phyloP scores from a whole-genome alignment of 2,329 filamentous ascomycete species.

The Xylariaceae sp. region DNA sequence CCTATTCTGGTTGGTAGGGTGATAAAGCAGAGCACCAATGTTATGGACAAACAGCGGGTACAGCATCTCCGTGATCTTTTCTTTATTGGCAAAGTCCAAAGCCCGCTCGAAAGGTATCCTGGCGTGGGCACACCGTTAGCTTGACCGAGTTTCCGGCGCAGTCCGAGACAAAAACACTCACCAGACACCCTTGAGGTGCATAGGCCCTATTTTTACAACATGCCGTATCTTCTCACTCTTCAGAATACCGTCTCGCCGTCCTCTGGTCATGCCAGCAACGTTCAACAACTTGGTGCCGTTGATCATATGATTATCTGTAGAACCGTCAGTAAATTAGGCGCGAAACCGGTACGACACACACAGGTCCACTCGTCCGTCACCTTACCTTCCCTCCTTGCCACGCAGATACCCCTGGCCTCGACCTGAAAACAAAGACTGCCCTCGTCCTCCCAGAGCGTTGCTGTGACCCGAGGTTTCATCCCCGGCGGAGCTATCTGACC shows the following conservation, averaged over 20 bases:
- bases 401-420: constrained; percentile 91
- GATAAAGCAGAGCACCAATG: constrained; percentile 88
- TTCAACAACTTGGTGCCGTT: constrained; percentile 97
- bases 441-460: constrained; percentile 97
- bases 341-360: not conserved
- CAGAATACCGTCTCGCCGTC: constrained; percentile 87
- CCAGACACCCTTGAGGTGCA: constrained; percentile 98
- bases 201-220: constrained; percentile 97
- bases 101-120: constrained; percentile 98
- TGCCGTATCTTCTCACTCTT: constrained; percentile 97
- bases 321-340: constrained; percentile 16
- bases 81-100: constrained; percentile 98
- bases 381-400: constrained; percentile 83
- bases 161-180: constrained; percentile 32
- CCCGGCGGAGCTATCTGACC: constrained; percentile 88
- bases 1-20: constrained; percentile 79
- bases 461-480: constrained; percentile 94
- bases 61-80: constrained; percentile 93
- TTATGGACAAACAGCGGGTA: constrained; percentile 98
- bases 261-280: constrained; percentile 95
- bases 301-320: constrained; percentile 88
- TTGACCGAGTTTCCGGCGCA: not conserved
- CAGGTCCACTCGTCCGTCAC: not conserved
- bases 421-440: constrained; percentile 97
- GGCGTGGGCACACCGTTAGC: constrained; percentile 1